A percentile compares a stretch with the other conserved stretches of the same genome.
phyloP scores from a whole-genome alignment of 257 asterid species.

The Plantago elongata region DNA sequence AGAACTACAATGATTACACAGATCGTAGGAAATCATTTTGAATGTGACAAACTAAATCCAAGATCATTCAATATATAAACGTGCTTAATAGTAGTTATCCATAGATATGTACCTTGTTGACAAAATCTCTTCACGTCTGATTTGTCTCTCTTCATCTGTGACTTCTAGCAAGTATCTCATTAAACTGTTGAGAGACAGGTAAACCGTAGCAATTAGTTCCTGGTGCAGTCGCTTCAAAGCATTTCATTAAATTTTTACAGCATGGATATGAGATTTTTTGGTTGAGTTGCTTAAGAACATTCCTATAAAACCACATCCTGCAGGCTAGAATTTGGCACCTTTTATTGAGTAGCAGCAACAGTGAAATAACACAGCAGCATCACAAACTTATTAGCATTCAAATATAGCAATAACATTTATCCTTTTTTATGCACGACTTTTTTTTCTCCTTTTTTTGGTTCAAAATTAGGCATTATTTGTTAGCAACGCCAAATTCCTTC shows the following conservation, averaged over 20 bases:
- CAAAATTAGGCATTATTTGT: too few species aligned
- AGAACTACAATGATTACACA: background rate
- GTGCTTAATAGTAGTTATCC: constrained; percentile 3
- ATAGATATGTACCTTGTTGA: constrained; percentile 63
- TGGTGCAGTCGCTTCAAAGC: too few species aligned
- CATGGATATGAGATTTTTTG: too few species aligned
- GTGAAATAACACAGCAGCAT: constrained; percentile 3
- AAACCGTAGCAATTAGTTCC: constrained; percentile 9
- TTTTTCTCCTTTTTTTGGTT: background rate
- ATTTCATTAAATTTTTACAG: too few species aligned
- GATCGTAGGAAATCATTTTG: constrained; percentile 2
- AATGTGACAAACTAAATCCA: constrained; percentile 1
- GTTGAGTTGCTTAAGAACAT: background rate
- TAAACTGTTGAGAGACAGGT: constrained; percentile 50
- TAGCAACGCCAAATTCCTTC: too few species aligned
- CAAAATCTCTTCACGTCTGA: constrained; percentile 84
- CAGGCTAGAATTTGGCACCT: background rate
- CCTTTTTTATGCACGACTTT: background rate
- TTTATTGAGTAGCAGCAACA: background rate
- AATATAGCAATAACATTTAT: background rate
- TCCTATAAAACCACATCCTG: background rate
- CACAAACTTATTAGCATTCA: background rate
- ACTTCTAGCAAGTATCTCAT: constrained; percentile 79
- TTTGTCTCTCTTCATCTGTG: constrained; percentile 84
- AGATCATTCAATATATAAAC: constrained; percentile 9